phyloP scores from a whole-genome alignment of 108 stramenopile species.

The Nitzschia sp. region DNA sequence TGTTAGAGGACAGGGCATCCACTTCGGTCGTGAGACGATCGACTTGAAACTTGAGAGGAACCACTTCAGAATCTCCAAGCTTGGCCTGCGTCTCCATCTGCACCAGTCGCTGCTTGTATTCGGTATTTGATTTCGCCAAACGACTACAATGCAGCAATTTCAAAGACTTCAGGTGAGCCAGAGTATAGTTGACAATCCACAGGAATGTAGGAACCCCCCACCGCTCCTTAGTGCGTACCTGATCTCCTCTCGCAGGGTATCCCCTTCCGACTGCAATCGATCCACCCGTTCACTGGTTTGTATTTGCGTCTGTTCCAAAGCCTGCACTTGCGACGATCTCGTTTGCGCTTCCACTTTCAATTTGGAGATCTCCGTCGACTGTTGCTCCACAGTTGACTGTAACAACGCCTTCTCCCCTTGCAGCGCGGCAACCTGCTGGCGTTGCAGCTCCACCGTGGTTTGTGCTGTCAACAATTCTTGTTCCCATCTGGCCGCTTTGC shows the following conservation, averaged over 20 bases:
- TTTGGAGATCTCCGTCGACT: constrained; percentile 7
- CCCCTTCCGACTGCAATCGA: constrained; percentile 58
- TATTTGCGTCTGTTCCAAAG: constrained; percentile 14
- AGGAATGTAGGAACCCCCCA: too few species aligned
- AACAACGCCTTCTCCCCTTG: background rate
- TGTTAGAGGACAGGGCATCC: constrained; percentile 59
- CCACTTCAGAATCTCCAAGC: constrained; percentile 51
- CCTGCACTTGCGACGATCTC: background rate
- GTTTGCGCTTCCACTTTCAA: background rate
- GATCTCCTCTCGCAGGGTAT: constrained; percentile 67
- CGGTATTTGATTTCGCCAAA: constrained; percentile 53
- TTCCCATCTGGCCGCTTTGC: constrained; percentile 16
- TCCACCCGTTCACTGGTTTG: constrained; percentile 34
- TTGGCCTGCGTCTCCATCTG: constrained; percentile 54
- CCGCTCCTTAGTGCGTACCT: constrained; percentile 57
- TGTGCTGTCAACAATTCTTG: constrained; percentile 15
- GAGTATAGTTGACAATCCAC: too few species aligned
- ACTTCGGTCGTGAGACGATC: constrained; percentile 73
- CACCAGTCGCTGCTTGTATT: constrained; percentile 39
- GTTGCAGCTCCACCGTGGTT: background rate
- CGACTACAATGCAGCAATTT: constrained; percentile 47
- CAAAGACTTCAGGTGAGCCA: too few species aligned
- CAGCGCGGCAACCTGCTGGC: background rate
- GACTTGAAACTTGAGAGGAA: constrained; percentile 67
- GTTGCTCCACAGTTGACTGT: background rate